Evolutionary conservation across 495 filamentous ascomycete species (phyloP), one percentile per base, ranked within the genome.

Genomic region (Aspergillus bridgeri): DNA sequence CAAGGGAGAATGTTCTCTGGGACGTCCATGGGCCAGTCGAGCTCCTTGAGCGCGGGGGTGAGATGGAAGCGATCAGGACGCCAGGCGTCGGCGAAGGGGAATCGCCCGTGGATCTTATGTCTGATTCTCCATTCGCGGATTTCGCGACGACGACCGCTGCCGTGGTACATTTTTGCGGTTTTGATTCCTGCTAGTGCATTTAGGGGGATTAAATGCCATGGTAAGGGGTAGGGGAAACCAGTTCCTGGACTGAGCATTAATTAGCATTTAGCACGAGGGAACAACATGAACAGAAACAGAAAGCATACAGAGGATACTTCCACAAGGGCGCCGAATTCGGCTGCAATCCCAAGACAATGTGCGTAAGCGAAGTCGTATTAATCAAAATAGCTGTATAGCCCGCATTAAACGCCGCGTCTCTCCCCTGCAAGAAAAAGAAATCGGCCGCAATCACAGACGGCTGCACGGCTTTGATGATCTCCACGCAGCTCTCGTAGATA

Each of bases 361-460:
- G 75, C 15, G 67, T 67, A 0, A 77, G 54, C 1, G 66, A 52
- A 48, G 77, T 67, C 48, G 77, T 65, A 54, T 74, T 71, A 58
- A 79, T 43, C 56, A 73, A 50, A 58, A 66, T 56, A 54, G 63
- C 22, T 63, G 68, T 59, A 63, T 68, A 55, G 38, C 59, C 57
- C 64, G 64, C 21, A 55, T 59, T 33, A 65, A 70, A 53, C 70
- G 75, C 61, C n/a, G 79, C 81, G 51, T 82, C 81, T 13, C 79
- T 57, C 0, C 74, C 81, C 19, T 79, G 75, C 15, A 75, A 70
- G 33, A 85, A 75, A 15, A 79, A 71, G 5, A 79, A 78, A 57
- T 84, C 79, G 44, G 78, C 70, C 8, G 79, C 77, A 8, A 80
- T 68, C 15, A 82, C 57, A 13, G 68, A 61, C 3, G 82, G 78